phyloP scores from a whole-genome alignment of 2,329 filamentous ascomycete species.

The Chalaropsis thielavioides region DNA sequence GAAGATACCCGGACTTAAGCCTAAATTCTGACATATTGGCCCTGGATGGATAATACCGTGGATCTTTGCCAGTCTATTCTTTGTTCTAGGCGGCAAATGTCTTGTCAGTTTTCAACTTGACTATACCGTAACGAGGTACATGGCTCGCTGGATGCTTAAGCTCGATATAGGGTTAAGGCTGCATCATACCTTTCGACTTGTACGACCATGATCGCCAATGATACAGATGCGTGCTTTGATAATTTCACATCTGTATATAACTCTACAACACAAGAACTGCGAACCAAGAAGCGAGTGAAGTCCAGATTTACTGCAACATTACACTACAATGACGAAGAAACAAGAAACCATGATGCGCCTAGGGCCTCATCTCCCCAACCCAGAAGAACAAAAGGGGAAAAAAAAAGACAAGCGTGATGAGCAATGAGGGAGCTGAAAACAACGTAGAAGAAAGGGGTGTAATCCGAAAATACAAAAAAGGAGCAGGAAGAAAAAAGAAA shows the following conservation, averaged over 20 bases:
- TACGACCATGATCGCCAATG: no score
- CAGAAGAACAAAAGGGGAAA: neutral
- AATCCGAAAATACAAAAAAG: neutral
- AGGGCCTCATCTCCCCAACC: slow-evolving; percentile 1
- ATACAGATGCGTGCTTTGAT: neutral
- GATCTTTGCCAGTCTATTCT: no score
- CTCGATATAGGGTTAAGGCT: neutral
- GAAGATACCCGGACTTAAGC: neutral
- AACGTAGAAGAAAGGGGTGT: neutral
- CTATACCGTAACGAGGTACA: neutral
- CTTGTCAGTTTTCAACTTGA: neutral
- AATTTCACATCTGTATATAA: neutral
- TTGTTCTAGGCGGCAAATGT: neutral
- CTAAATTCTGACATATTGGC: neutral
- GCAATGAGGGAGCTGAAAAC: slow-evolving; percentile 13
- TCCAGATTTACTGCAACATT: neutral
- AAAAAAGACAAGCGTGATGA: neutral
- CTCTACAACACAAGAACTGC: no score
- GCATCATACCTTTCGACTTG: neutral
- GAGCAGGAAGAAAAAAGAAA: slow-evolving; percentile 3
- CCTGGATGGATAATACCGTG: no score
- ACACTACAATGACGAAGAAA: neutral
- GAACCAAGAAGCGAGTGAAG: neutral
- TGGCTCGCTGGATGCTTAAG: neutral
- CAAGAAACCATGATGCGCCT: slow-evolving; percentile 2